Base-by-base conservation (phyloP, 768 basidiomycete genomes). In the Tricholoma matsutake region DNA sequence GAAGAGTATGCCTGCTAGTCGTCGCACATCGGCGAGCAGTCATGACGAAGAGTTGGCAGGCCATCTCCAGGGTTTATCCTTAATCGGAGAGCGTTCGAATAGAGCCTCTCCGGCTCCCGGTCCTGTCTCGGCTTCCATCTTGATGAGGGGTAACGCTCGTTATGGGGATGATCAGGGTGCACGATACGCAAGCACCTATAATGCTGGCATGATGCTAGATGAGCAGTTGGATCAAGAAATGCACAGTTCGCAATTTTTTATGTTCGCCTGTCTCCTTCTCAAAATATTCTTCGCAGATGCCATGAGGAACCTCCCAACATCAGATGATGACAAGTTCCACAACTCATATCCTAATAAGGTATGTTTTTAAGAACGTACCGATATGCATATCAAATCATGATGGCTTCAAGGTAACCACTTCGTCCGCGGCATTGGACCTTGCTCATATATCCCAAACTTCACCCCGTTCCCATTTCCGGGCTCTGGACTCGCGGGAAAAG, bases 191-290 rank as follows among this genome's bases (percentile, higher is more conserved):
- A 86, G 81, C 62, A 80, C 80, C 34, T 92, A 86, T 73, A 93
- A 92, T 69, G 85, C 90, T 41, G 92, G 91, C 31, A 89, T 94
- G 87, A 87, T 96, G 86, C 78, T 96, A 63, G 94, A 96, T 66
- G 91, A 96, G 72, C 93, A 96, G 69, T 76, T 96, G 65, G 94
- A 96, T 69, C 86, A 92, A 75, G 94, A 96, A 72, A 94, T 96
- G 86, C 88, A 95, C 70, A 94, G 94, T 94, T 67, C 67, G 89
- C 82, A 31, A 31, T 4, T 31, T 32, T 18, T 53, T 18, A 3
- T 18, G 32, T n/a, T 53, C 8, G 1, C n/a, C 6, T 18, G n/a
- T n/a, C 51, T 32, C 3, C 51, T 32, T 53, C 10, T 53, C 16
- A 32, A 7, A 2, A 32, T 18, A 10, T 18, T 8, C 7, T 32